Percentiles rank a stretch among this genome's conserved stretches.
Evolutionary conservation across 805 yeast genomes (phyloP).

Genomic region (Candida ulmi): DNA sequence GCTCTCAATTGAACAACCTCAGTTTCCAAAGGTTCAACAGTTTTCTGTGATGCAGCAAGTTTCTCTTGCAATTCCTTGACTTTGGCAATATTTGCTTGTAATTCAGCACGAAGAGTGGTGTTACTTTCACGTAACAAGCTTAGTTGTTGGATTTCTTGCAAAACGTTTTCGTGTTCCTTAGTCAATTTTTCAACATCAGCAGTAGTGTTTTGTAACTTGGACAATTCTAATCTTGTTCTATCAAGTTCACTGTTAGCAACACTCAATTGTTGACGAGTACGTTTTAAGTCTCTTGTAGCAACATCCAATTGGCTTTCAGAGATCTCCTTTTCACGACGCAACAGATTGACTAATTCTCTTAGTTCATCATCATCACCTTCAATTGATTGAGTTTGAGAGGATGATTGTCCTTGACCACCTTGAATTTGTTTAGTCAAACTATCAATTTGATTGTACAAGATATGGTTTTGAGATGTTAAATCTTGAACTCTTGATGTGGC

Average conservation of each 20-base stretch:
- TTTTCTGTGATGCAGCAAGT: slow-evolving; percentile 25
- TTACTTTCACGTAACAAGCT: slow-evolving; percentile 66
- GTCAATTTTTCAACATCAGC: slow-evolving; percentile 17
- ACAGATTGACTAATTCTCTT: slow-evolving; percentile 50
- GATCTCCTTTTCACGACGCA: slow-evolving; percentile 73
- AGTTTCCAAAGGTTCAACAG: slow-evolving; percentile 41
- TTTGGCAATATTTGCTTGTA: slow-evolving; percentile 25
- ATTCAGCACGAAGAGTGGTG: slow-evolving; percentile 52
- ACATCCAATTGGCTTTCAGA: slow-evolving; percentile 53
- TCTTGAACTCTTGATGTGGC: slow-evolving; percentile 46
- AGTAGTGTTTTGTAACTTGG: slow-evolving; percentile 30
- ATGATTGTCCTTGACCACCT: not conserved
- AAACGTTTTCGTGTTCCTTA: slow-evolving; percentile 38
- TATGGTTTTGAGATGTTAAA: slow-evolving; percentile 58
- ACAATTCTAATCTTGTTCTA: slow-evolving; percentile 44
- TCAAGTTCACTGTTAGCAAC: slow-evolving; percentile 44
- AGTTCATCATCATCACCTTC: slow-evolving; percentile 26
- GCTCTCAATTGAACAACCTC: slow-evolving; percentile 32
- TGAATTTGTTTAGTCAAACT: slow-evolving; percentile 19
- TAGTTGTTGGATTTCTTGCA: slow-evolving; percentile 54
- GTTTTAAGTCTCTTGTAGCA: slow-evolving; percentile 46
- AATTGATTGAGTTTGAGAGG: not conserved
- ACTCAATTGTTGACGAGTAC: slow-evolving; percentile 45
- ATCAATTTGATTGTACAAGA: slow-evolving; percentile 67
- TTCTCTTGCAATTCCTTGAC: slow-evolving; percentile 36